Conservation (phyloP, 805 yeast species). For the Candida broadrunensis region DNA sequence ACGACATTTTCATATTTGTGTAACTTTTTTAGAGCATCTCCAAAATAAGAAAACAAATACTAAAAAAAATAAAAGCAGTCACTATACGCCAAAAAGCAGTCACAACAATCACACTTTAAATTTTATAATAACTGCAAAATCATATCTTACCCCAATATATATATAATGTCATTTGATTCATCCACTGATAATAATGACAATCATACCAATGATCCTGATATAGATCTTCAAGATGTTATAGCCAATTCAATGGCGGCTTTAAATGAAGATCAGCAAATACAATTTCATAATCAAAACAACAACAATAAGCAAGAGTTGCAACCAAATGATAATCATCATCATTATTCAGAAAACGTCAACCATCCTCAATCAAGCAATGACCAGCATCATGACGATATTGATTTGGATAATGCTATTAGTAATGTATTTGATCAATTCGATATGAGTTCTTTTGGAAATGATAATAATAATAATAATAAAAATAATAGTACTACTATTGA, state of each 20-base stretch:
- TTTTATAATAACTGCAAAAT: neutral
- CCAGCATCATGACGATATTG: neutral
- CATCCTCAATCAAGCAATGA: neutral
- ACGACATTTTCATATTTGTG: too few relatives aligned
- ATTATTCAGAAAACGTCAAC: neutral
- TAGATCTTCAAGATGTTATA: neutral
- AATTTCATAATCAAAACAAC: neutral
- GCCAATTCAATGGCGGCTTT: neutral
- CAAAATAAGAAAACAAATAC: neutral
- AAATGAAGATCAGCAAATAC: neutral
- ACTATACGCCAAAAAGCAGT: constrained; percentile 18
- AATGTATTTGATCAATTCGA: constrained; percentile 35
- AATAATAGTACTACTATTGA: neutral
- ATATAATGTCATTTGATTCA: neutral
- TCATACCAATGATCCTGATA: neutral
- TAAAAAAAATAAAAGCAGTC: constrained; percentile 14
- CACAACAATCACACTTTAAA: constrained; percentile 8
- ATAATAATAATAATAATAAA: neutral
- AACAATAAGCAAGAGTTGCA: neutral
- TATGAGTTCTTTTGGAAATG: neutral
- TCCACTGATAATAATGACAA: neutral
- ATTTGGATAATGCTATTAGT: constrained; percentile 18
- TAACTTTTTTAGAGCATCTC: neutral
- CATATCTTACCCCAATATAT: neutral
- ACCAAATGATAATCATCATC: neutral